Evolutionary conservation across 2,329 filamentous ascomycete genomes (phyloP).

Genomic region (Curvularia verruculosa): DNA sequence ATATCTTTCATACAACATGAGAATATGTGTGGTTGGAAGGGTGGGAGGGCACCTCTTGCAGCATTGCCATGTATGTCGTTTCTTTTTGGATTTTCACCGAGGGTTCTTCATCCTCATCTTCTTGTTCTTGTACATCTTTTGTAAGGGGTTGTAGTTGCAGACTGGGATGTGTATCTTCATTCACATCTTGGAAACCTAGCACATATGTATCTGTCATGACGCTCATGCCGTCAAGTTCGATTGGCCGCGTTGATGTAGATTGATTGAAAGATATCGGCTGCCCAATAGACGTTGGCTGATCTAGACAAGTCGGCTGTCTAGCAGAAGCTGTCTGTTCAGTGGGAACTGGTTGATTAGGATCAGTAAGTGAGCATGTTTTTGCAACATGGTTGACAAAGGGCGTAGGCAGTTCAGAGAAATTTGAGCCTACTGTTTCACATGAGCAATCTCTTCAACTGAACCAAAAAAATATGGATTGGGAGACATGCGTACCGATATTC

Average conservation of each 20-base stretch:
- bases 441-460: constrained; percentile 21
- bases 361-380: constrained; percentile 23
- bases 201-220: constrained; percentile 24
- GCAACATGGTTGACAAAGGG: constrained; percentile 22
- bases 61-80: constrained; percentile 36
- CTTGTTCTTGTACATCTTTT: constrained; percentile 9
- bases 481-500: constrained; percentile 35
- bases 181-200: constrained; percentile 10
- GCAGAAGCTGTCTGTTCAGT: constrained; percentile 13
- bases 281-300: too few species aligned
- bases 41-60: constrained; percentile 29
- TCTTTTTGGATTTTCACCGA: constrained; percentile 23
- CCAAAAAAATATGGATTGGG: constrained; percentile 2
- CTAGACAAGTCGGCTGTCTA: background rate
- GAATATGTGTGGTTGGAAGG: background rate
- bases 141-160: constrained; percentile 25
- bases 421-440: constrained; percentile 32
- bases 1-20: background rate
- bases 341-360: constrained; percentile 13
- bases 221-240: constrained; percentile 46
- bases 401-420: constrained; percentile 28
- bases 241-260: constrained; percentile 9
- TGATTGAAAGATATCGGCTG: background rate
- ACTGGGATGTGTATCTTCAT: constrained; percentile 9
- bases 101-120: constrained; percentile 17